Conservation (phyloP, 441 rosid species). For the Rhodomyrtus psidioides region DNA sequence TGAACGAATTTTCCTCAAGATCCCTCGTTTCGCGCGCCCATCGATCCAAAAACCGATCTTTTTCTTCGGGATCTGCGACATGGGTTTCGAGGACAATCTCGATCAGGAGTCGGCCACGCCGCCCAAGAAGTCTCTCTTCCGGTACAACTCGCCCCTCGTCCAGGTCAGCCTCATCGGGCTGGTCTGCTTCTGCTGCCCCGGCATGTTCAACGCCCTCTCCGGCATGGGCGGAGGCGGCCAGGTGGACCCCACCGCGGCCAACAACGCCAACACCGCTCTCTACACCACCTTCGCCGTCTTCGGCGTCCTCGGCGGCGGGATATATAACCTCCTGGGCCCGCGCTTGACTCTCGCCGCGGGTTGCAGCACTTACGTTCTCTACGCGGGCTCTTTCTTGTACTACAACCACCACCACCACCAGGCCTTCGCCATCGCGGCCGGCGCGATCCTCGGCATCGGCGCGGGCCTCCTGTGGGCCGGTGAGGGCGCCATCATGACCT, state of each 20-base stretch:
- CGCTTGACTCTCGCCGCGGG: conserved; percentile 71
- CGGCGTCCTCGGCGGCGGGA: conserved; percentile 80
- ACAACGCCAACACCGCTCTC: conserved; percentile 95
- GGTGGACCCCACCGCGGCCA: conserved; percentile 60
- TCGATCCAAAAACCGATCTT: neutral
- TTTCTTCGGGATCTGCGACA: neutral
- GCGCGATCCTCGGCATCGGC: conserved; percentile 67
- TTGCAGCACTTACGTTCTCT: conserved; percentile 73
- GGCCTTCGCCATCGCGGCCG: conserved; percentile 61
- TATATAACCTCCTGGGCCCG: conserved; percentile 85
- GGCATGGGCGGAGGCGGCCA: conserved; percentile 99
- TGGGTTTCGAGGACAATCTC: conserved; percentile 15
- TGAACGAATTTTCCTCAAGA: neutral
- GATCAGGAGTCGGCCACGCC: conserved; percentile 6
- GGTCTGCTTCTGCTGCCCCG: conserved; percentile 95
- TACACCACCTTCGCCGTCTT: conserved; percentile 80
- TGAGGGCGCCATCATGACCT: conserved; percentile 87
- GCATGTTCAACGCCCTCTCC: conserved; percentile 90
- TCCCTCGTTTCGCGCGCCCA: neutral
- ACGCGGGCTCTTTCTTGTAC: conserved; percentile 81
- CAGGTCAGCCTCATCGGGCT: conserved; percentile 70
- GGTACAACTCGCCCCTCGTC: conserved; percentile 70
- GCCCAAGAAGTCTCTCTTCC: conserved; percentile 19
- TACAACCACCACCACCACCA: conserved; percentile 73
- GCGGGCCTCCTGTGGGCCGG: conserved; percentile 96